A percentile compares a stretch with the other conserved stretches of the same genome.
Conservation (phyloP, 208 protist species). For the Acanthamoeba healyi region DNA sequence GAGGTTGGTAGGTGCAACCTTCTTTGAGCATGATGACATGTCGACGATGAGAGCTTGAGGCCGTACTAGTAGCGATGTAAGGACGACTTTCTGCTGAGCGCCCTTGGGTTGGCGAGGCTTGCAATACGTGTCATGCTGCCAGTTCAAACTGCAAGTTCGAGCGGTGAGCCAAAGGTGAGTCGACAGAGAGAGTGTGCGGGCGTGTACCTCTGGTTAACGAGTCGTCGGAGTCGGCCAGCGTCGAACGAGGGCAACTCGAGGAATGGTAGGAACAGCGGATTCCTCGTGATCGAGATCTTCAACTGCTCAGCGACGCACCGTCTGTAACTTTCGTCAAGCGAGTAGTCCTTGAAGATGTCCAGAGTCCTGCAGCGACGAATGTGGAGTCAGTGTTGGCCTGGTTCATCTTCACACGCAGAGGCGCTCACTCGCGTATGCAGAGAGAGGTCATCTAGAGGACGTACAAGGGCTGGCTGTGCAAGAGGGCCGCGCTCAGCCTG, state of each 20-base stretch:
- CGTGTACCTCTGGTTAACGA: background rate
- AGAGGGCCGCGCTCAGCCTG: background rate
- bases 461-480: background rate
- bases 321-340: background rate
- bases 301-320: background rate
- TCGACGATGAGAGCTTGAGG: too few species aligned
- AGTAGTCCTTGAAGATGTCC: background rate
- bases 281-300: background rate
- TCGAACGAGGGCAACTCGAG: background rate
- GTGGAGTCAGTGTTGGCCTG: background rate
- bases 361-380: background rate
- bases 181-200: background rate
- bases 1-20: background rate
- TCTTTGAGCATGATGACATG: too few species aligned
- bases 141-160: background rate
- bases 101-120: background rate
- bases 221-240: background rate
- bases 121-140: constrained; percentile 10
- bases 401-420: background rate
- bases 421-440: background rate
- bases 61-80: background rate
- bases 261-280: background rate
- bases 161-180: background rate
- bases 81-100: background rate
- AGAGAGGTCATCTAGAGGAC: background rate